phyloP scores from a whole-genome alignment of 2,329 filamentous ascomycete species.

The Graphilbum sp. region DNA sequence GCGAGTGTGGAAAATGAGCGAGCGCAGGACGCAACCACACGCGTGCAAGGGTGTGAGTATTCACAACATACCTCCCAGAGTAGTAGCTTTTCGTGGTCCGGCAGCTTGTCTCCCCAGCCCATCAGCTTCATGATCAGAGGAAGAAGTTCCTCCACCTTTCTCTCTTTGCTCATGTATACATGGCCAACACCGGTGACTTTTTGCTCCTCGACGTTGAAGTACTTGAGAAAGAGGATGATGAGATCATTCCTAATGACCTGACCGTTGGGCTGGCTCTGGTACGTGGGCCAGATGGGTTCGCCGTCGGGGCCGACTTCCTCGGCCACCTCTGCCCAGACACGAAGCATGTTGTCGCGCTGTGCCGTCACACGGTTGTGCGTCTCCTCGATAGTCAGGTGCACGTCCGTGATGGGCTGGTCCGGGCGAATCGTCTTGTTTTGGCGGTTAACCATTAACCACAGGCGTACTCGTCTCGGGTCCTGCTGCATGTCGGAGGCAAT shows the following conservation, averaged over 20 bases:
- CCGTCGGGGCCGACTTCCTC: slow-evolving; percentile 51
- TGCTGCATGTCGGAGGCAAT: slow-evolving; percentile 55
- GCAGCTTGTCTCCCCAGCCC: slow-evolving; percentile 66
- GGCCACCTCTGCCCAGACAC: slow-evolving; percentile 74
- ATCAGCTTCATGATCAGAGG: slow-evolving; percentile 66
- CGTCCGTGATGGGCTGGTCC: slow-evolving; percentile 69
- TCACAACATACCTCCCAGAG: slow-evolving; percentile 57
- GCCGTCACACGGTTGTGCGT: slow-evolving; percentile 34
- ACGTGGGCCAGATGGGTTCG: slow-evolving; percentile 54
- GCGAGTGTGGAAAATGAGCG: background rate
- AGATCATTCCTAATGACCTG: slow-evolving; percentile 41
- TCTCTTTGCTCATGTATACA: slow-evolving; percentile 73
- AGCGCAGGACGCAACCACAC: too few species aligned
- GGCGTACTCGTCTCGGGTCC: slow-evolving; percentile 54
- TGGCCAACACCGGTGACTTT: slow-evolving; percentile 62
- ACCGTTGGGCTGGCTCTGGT: slow-evolving; percentile 38
- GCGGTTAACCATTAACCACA: slow-evolving; percentile 97
- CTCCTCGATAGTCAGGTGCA: slow-evolving; percentile 64
- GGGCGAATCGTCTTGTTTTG: slow-evolving; percentile 94
- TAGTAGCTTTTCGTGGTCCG: slow-evolving; percentile 41
- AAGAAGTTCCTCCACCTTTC: slow-evolving; percentile 73
- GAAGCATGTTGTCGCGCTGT: slow-evolving; percentile 54
- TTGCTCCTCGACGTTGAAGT: slow-evolving; percentile 70
- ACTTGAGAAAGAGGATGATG: slow-evolving; percentile 81
- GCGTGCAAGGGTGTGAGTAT: background rate